Conservation (phyloP, 371 early-diverging fungal species). For the Haplosporangium sp. region DNA sequence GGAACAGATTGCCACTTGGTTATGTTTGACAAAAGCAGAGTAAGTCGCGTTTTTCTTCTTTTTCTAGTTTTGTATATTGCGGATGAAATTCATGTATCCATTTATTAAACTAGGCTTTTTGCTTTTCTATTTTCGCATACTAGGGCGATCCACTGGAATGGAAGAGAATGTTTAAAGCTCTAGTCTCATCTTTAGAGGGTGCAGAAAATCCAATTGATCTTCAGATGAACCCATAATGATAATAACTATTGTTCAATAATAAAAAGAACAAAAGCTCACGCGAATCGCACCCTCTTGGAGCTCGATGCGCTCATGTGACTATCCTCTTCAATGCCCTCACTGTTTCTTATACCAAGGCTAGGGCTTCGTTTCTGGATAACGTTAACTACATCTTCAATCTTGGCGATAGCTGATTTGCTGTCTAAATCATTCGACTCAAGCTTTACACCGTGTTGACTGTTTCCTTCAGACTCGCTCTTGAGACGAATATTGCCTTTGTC, state of each 20-base stretch:
- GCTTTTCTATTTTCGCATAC: neutral
- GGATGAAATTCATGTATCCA: constrained; percentile 1
- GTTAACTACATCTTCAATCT: neutral
- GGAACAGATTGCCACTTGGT: constrained; percentile 58
- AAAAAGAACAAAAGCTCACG: neutral
- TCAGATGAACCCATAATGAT: constrained; percentile 43
- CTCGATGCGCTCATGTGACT: neutral
- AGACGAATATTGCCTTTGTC: neutral
- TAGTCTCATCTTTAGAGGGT: constrained; percentile 41
- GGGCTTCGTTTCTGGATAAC: constrained; percentile 4
- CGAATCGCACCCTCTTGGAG: constrained; percentile 9
- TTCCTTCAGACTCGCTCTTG: neutral
- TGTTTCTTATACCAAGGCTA: neutral
- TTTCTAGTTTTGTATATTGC: neutral
- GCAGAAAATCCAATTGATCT: constrained; percentile 42
- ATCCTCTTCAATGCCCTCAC: neutral
- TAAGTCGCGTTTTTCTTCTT: constrained; percentile 18
- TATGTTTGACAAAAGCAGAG: constrained; percentile 62
- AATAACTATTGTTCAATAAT: no score
- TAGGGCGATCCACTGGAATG: constrained; percentile 67
- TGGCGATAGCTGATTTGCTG: neutral
- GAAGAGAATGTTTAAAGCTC: constrained; percentile 61
- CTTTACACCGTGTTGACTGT: neutral
- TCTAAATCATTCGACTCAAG: neutral
- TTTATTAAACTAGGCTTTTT: neutral